Evolutionary conservation across 306 rosid species (phyloP), one percentile per base, ranked within the genome.

Genomic region (Mucuna pruriens): DNA sequence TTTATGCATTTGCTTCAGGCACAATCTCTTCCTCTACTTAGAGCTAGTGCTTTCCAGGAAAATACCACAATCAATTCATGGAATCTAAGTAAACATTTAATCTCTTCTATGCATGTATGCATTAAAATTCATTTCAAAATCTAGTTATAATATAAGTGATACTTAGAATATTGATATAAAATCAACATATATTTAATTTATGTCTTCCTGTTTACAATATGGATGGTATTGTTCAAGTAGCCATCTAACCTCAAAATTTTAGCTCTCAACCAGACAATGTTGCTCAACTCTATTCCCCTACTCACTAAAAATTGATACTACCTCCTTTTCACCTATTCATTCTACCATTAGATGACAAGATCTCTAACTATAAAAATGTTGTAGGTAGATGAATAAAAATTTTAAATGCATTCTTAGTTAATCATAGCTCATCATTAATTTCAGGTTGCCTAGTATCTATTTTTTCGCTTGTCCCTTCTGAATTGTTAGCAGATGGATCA

Each of bases 391-490:
- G 29, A 66, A 57, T n/a, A 75, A 79, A 66, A 66, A 79, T 31
- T 46, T 84, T 40, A 85, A 77, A 65, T 71, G 76, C 45, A 84
- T 58, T 75, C 85, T 54, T 7, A 42, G 65, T 80, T 23, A 71
- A 84, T 89, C 90, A 95, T 79, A 95, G 88, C 88, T 95, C 99
- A 38, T 95, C 98, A 22, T 91, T 94, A 62, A 6, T 73, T 62
- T 85, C 17, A 1, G 86, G 10, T 82, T 88, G 87, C 4, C 76
- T 60, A 12, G 85, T 80, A 70, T 42, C 77, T 0, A 69, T 82
- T 61, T 89, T 91, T 75, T 87, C 82, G 12, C 44, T 73, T 22
- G 84, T 49, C 4, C 39, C 76, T 29, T 90, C 90, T 4, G 92
- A 78, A 68, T 69, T 83, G 45, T 66, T 38, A 2, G 65, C 69